Conservation (phyloP, 768 basidiomycete species). For the Paxillus involutus region DNA sequence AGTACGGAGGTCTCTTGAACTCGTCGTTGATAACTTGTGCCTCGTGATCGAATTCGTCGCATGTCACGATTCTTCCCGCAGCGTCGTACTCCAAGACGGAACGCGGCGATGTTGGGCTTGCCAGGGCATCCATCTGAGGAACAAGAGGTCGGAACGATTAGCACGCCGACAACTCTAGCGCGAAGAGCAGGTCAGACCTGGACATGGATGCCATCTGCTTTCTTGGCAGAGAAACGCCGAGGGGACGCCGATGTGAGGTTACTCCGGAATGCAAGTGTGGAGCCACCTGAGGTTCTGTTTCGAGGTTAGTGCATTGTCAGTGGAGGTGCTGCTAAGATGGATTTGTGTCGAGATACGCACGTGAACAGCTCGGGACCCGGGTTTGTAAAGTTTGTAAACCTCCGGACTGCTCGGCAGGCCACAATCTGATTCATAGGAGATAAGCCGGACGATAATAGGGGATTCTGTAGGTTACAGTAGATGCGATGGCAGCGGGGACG, state of each 20-base stretch:
- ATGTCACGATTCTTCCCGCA: conserved; percentile 47
- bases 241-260: conserved; percentile 29
- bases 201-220: conserved; percentile 56
- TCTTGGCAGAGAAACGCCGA: conserved; percentile 33
- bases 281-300: conserved; percentile 41
- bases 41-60: conserved; percentile 55
- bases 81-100: conserved; percentile 55
- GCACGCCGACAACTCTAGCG: not conserved
- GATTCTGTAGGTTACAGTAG: conserved; percentile 46
- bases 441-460: not conserved
- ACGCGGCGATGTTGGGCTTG: conserved; percentile 41
- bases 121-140: conserved; percentile 67
- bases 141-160: conserved; percentile 11
- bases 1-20: conserved; percentile 59
- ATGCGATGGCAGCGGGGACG: conserved; percentile 68
- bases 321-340: conserved; percentile 26
- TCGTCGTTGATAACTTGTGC: conserved; percentile 57
- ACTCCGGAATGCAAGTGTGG: conserved; percentile 61
- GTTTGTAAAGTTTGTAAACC: conserved; percentile 57
- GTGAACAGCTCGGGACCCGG: conserved; percentile 49
- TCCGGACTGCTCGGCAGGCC: conserved; percentile 60
- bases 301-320: conserved; percentile 13
- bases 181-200: conserved; percentile 40
- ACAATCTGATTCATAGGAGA: conserved; percentile 53
- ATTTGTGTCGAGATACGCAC: conserved; percentile 36